Conservation (phyloP, 2,329 filamentous ascomycete species). For the Penicillium sp. region DNA sequence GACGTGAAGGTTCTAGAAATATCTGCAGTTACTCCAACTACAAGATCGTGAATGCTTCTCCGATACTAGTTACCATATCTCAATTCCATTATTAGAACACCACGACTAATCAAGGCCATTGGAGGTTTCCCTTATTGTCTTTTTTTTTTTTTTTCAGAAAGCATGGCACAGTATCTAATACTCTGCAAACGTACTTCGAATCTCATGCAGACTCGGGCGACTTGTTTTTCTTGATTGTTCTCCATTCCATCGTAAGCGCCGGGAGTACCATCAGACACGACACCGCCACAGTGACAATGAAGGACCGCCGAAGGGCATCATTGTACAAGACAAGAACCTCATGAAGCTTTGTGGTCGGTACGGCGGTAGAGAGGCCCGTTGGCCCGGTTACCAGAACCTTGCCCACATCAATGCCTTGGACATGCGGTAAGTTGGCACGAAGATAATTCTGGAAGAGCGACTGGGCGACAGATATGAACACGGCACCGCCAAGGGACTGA, state of each 20-base stretch:
- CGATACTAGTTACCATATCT: too few relatives aligned
- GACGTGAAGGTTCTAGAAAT: too few relatives aligned
- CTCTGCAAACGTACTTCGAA: too few relatives aligned
- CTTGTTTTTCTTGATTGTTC: constrained; percentile 14
- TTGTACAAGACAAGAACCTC: constrained; percentile 18
- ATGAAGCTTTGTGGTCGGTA: constrained; percentile 13
- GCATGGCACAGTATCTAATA: too few relatives aligned
- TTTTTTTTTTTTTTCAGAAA: too few relatives aligned
- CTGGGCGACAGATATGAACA: constrained; percentile 20
- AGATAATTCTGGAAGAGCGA: constrained; percentile 20
- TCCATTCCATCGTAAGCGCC: constrained; percentile 16
- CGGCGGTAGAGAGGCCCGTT: constrained; percentile 8
- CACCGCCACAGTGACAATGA: constrained; percentile 16
- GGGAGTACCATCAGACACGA: constrained; percentile 13
- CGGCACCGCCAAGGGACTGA: constrained; percentile 20
- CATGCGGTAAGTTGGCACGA: constrained; percentile 4
- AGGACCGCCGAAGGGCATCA: constrained; percentile 13
- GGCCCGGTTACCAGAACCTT: constrained; percentile 14
- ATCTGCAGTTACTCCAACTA: too few relatives aligned
- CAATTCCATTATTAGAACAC: too few relatives aligned
- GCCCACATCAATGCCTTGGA: constrained; percentile 13
- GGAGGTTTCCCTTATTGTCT: too few relatives aligned
- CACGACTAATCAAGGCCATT: too few relatives aligned
- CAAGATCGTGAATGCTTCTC: too few relatives aligned
- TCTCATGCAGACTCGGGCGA: background rate